Conservation (phyloP, 148 eudicot genomes). For the Cornus controversa region DNA sequence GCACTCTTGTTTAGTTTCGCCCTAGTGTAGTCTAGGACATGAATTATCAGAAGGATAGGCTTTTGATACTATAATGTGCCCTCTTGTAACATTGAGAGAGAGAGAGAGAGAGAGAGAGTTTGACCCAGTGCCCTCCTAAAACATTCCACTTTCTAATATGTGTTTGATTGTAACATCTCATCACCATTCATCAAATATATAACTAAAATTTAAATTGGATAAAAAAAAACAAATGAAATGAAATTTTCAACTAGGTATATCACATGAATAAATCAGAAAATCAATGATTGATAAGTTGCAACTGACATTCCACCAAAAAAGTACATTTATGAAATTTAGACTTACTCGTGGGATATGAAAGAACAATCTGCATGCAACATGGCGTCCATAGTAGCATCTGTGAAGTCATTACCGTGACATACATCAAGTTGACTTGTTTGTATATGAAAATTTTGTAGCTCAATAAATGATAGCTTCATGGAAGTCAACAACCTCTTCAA, state of each 20-base stretch:
- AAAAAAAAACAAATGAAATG: background rate
- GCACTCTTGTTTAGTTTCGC: background rate
- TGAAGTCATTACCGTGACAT: slow-evolving; percentile 6
- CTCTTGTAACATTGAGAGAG: background rate
- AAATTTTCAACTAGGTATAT: background rate
- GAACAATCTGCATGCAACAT: slow-evolving; percentile 40
- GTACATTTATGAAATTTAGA: slow-evolving; percentile 4
- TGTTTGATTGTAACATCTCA: background rate
- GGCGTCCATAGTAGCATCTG: slow-evolving; percentile 19
- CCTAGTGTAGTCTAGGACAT: background rate
- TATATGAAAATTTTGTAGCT: slow-evolving; percentile 22
- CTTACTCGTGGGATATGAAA: slow-evolving; percentile 52
- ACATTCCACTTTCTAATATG: background rate
- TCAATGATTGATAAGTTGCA: background rate
- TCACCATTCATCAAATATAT: background rate
- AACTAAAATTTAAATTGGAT: background rate
- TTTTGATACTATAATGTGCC: background rate
- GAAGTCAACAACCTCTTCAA: slow-evolving; percentile 48
- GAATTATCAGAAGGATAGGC: background rate
- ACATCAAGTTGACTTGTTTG: slow-evolving; percentile 19
- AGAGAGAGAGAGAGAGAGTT: too few species aligned
- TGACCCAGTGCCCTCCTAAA: too few species aligned
- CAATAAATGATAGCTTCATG: slow-evolving; percentile 36
- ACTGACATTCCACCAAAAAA: background rate
- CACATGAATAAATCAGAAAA: background rate